Base-by-base conservation (phyloP, 2,329 filamentous ascomycete genomes). In the Fusarium decemcellulare region DNA sequence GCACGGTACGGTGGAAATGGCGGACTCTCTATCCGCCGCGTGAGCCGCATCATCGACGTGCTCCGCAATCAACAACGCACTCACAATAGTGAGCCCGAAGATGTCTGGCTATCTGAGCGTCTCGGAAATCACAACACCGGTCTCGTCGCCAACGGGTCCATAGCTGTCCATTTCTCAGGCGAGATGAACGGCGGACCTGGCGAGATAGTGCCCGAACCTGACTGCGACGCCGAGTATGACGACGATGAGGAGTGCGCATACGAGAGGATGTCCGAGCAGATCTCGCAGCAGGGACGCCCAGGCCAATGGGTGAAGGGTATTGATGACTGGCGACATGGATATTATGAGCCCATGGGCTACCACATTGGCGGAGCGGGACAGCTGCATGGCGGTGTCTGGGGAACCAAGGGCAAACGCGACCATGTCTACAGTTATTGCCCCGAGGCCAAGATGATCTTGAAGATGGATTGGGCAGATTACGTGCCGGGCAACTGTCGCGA, bases 331-430 rank as follows among this genome's bases (percentile, higher is more conserved):
- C 81, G 85, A 11, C 71, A 82, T 14, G 85, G 85, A 23, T 84
- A 82, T 70, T 87, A 87, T 73, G 82, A 87, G 74, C 87, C 87
- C 11, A 87, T 89, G 86, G 87, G 87, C 44, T 88, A 87, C 73
- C 87, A 89, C 73, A 86, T 84, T 27, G 82, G 82, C n/a, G 82
- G 82, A 58, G 86, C 86, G 53, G 73, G 72, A 11, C 81, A 74
- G 53, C 76, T 88, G 16, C 83, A 86, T 65, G 63, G 72, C 12
- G 77, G 76, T 2, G 82, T 88, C 43, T 89, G 86, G 86, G 84
- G 84, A 29, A 82, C 0, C 77, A 81, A 65, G 72, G 78, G 87
- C 29, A 80, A 81, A 65, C 47, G 47, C 8, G 47, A 50, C 36
- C 83, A 87, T 64, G 84, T 88, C 47, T 88, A 84, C 83, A 79